Evolutionary conservation across 495 filamentous ascomycete species (phyloP).

Genomic region (Neurospora sp.): DNA sequence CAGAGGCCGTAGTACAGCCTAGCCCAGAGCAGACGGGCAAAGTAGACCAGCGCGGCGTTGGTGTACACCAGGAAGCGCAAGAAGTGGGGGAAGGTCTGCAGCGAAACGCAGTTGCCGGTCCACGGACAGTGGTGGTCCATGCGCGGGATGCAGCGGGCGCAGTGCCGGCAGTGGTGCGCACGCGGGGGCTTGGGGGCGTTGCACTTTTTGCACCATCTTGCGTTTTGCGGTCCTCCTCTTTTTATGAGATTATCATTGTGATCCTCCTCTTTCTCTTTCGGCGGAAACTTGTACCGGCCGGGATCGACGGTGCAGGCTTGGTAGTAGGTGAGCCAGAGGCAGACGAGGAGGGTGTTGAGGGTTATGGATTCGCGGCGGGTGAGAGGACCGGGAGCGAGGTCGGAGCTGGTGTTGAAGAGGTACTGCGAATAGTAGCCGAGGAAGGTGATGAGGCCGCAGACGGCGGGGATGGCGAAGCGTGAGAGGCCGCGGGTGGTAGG

Average conservation of each 20-base stretch:
- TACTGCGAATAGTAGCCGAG: conserved; percentile 78
- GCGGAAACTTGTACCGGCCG: conserved; percentile 44
- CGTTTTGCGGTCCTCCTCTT: not conserved
- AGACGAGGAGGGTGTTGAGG: conserved; percentile 65
- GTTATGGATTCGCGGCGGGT: conserved; percentile 46
- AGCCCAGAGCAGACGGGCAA: conserved; percentile 48
- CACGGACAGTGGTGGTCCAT: conserved; percentile 99
- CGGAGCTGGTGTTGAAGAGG: conserved; percentile 51
- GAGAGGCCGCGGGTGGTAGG: conserved; percentile 24
- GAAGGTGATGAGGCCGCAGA: conserved; percentile 60
- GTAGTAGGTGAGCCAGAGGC: conserved; percentile 73
- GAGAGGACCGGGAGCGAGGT: conserved; percentile 60
- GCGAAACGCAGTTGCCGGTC: conserved; percentile 88
- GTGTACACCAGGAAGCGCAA: conserved; percentile 78
- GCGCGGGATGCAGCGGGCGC: conserved; percentile 80
- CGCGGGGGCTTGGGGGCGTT: conserved; percentile 71
- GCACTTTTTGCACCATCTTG: conserved; percentile 79
- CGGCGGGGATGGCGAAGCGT: conserved; percentile 54
- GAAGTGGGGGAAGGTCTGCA: conserved; percentile 84
- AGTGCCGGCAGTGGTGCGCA: conserved; percentile 86
- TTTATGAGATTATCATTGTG: not conserved
- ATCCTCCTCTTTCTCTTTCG: not conserved
- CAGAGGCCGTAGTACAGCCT: conserved; percentile 54
- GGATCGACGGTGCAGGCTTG: conserved; percentile 69
- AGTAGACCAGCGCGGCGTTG: conserved; percentile 52